Evolutionary conservation across 169 alveolate genomes (phyloP), one percentile per base, ranked within the genome.

Genomic region (Plasmodium malariae): DNA sequence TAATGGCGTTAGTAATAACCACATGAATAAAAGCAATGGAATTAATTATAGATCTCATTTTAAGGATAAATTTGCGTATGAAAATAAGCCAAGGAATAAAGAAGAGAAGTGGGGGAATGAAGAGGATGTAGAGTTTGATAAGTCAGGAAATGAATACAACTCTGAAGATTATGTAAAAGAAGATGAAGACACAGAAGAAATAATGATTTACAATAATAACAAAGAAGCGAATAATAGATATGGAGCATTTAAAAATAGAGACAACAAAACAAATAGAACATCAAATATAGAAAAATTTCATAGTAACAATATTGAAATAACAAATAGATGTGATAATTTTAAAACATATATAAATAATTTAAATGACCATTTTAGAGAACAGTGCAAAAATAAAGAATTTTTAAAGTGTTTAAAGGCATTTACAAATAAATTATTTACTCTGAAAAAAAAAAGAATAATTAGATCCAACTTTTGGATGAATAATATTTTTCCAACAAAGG

Each of bases 311-410:
- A n/a, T n/a, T n/a, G 89, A 76, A 28, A 17, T 17, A 26, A 1
- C 43, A 19, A 34, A 60, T 40, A 76, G 28, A 54, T 40, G 65
- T 40, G 76, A 76, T 54, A n/a, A 40, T 37, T 76, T 76, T 32
- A 76, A 24, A 26, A 45, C 49, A 11, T 76, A 76, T 45, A 43
- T 76, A 62, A 76, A 76, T 7, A 76, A 40, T 54, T 37, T 76
- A 59, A 48, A 76, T 34, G 89, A 76, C 43, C 78, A 76, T 49
- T 76, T 76, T 45, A 76, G 28, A 67, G 73, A 76, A 32, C 69
- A 76, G 14, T 76, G 89, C 51, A 76, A 76, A 54, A 76, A 76
- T 45, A 51, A 48, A 32, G 69, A 76, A 12, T 76, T 76, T 63
- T 7, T 67, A 3, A 76, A 45, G 37, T 14, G 59, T 11, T 17